Evolutionary conservation across 257 asterid genomes (phyloP), one percentile per base, ranked within the genome.

Genomic region (Avicennia marina): DNA sequence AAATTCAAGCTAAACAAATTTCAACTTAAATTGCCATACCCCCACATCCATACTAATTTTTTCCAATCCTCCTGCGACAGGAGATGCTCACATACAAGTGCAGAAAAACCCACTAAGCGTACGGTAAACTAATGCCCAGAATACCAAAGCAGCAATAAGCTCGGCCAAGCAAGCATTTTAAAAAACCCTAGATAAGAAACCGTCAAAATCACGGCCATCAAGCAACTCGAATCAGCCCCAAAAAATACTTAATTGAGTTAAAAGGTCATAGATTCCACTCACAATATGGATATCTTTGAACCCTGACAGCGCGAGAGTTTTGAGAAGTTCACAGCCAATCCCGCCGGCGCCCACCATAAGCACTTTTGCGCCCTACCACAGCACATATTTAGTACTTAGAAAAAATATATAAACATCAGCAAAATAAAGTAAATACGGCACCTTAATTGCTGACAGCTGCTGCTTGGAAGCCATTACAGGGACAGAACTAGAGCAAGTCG

Each of bases 281-380:
- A 93, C 98, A 40, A 88, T 84, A 68, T 93, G 98, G 46, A 93
- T 86, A 68, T 93, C 95, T 39, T 68, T 70, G 64, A 93, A 93
- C 31, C 97, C 98, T 16, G 98, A 83, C 3, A 93, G 84, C 18
- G 96, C 97, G 22, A 93, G 97, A 71, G 96, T 89, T 74, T 93
- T 93, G 36, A 93, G 81, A 44, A 93, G 83, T 73, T 93, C 98
- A 63, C 98, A 93, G 21, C 98, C 98, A 31, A 93, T 93, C 44
- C 98, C 98, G 46, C 98, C 98, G 22, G 98, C 98, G 40, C 98
- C 98, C 56, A 93, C 97, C 98, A 93, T 89, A 27, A 93, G 87
- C 80, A 93, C 95, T 48, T 76, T 84, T 7, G 97, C 88, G 60
- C 86, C 94, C 98, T 93, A 60, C 40, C 38, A 53, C 59, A 67